phyloP scores from a whole-genome alignment of 1,284 basidiomycete genomes.

The Ustilago bromivora region DNA sequence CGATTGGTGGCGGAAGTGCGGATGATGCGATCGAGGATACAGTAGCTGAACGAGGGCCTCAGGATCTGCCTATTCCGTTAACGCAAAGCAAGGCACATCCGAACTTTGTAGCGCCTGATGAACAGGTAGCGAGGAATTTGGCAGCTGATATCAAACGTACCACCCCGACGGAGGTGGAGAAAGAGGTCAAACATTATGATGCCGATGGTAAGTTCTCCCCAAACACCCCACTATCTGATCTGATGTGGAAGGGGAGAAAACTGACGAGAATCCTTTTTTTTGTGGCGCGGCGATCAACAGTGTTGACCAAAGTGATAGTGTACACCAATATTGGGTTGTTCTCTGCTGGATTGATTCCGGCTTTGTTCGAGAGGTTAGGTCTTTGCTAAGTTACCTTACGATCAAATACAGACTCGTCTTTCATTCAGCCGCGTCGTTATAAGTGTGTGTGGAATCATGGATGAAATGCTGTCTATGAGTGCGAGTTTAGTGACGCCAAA shows the following conservation, averaged over 20 bases:
- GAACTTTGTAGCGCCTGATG: slow-evolving; percentile 35
- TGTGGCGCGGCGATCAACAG: background rate
- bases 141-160: slow-evolving; percentile 27
- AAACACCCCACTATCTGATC: slow-evolving; percentile 2
- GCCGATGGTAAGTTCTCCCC: slow-evolving; percentile 74
- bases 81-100: slow-evolving; percentile 39
- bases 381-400: slow-evolving; percentile 14
- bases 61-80: slow-evolving; percentile 37
- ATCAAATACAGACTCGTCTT: background rate
- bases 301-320: slow-evolving; percentile 86
- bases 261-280: background rate
- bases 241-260: too few relatives aligned
- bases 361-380: slow-evolving; percentile 48
- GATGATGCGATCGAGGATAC: slow-evolving; percentile 8
- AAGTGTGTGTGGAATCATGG: too few relatives aligned
- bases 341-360: slow-evolving; percentile 49
- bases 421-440: background rate
- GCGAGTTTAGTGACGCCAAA: slow-evolving; percentile 65
- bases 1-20: slow-evolving; percentile 25
- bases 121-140: slow-evolving; percentile 21
- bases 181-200: slow-evolving; percentile 79
- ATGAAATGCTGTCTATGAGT: background rate
- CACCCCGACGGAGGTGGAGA: slow-evolving; percentile 12
- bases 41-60: background rate
- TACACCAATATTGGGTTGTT: slow-evolving; percentile 86